Evolutionary conservation across 2,329 filamentous ascomycete genomes (phyloP).

Genomic region (Fusarium nodosum): DNA sequence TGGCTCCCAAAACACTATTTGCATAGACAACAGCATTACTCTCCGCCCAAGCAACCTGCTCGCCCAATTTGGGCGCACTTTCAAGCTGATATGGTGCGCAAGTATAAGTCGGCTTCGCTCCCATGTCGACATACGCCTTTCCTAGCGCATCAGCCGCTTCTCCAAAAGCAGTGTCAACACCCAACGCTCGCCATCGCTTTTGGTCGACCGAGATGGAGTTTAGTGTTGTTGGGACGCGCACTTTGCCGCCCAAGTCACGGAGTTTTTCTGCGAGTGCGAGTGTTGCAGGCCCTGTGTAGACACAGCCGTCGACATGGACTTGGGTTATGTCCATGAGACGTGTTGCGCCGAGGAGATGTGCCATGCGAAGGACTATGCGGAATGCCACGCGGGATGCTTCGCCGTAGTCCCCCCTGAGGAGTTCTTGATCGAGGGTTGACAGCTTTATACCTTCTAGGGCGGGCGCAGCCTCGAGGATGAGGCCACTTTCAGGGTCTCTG

Average conservation of each 20-base stretch:
- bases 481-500: not conserved
- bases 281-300: conserved; percentile 47
- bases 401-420: conserved; percentile 27
- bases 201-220: conserved; percentile 41
- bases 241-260: conserved; percentile 32
- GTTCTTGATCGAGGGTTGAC: conserved; percentile 21
- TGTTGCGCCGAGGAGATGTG: conserved; percentile 27
- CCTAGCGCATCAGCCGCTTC: conserved; percentile 28
- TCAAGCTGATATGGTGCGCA: conserved; percentile 45
- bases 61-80: conserved; percentile 21
- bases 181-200: conserved; percentile 37
- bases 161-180: conserved; percentile 25
- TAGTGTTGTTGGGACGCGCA: conserved; percentile 36
- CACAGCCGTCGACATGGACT: conserved; percentile 35
- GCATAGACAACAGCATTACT: conserved; percentile 44
- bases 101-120: conserved; percentile 29
- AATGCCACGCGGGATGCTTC: conserved; percentile 28
- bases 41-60: conserved; percentile 40
- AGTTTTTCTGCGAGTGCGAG: conserved; percentile 32
- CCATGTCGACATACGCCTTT: conserved; percentile 39
- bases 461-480: conserved; percentile 12
- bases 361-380: conserved; percentile 36
- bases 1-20: conserved; percentile 41
- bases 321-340: conserved; percentile 40
- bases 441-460: conserved; percentile 39